Conservation (phyloP, 2,329 filamentous ascomycete genomes). For the Fusarium sp. region DNA sequence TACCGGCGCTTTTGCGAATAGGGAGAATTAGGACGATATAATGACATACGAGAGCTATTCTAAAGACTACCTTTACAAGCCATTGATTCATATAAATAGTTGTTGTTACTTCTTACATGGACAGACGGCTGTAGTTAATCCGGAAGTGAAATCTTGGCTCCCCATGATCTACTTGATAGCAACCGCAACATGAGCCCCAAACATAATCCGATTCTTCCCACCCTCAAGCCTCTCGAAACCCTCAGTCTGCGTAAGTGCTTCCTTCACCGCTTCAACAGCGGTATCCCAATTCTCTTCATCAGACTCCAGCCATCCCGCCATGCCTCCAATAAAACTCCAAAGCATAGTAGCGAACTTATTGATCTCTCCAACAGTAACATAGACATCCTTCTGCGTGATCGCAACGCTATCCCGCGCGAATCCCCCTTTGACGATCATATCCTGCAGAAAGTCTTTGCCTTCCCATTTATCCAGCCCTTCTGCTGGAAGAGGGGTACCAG, state of each 20-base stretch:
- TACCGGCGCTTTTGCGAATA: background rate
- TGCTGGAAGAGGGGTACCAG: background rate
- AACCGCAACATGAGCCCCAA: background rate
- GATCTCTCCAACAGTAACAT: background rate
- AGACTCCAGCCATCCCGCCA: constrained; percentile 4
- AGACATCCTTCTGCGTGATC: background rate
- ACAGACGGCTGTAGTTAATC: accelerated
- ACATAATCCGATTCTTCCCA: background rate
- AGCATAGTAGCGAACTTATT: background rate
- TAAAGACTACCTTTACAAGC: accelerated
- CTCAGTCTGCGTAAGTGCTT: background rate
- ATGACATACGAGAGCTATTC: accelerated
- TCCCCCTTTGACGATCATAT: background rate
- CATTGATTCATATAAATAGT: accelerated
- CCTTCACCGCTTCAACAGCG: background rate
- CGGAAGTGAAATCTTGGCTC: accelerated
- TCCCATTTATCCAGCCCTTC: constrained; percentile 11
- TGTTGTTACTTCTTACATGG: accelerated
- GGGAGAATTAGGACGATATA: background rate
- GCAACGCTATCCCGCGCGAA: background rate
- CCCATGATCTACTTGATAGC: background rate
- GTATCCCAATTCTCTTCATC: constrained; percentile 11
- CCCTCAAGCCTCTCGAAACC: background rate
- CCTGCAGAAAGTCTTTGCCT: accelerated
- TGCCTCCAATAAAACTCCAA: constrained; percentile 19